These are phyloP conservation scores for Erigeron philadelphicus DNA, from an alignment of 140 eudicot genomes.

Conservation along the genomic window DNA sequence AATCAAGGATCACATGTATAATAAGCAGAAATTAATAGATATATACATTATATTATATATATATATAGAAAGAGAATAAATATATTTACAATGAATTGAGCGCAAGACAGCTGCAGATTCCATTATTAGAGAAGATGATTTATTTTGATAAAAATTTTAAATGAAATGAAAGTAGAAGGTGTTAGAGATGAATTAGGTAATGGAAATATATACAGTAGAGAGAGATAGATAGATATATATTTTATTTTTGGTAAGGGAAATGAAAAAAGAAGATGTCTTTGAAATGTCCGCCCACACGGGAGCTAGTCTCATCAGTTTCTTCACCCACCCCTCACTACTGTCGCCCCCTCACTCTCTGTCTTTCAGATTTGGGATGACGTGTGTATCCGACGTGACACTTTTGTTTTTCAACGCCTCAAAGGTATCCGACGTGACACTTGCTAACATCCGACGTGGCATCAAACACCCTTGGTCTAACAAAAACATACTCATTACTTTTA, in stretches of 20 bases:
- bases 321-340: constrained; percentile 39
- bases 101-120: constrained; percentile 78
- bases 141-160: not conserved
- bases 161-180: constrained; percentile 15
- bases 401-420: not conserved
- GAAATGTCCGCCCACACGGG: constrained; percentile 63
- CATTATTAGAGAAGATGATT: constrained; percentile 21
- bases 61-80: too few relatives aligned
- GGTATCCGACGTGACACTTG: too few relatives aligned
- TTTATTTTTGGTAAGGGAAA: not conserved
- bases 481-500: too few relatives aligned
- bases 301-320: constrained; percentile 46
- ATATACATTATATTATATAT: not conserved
- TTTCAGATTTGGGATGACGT: constrained; percentile 21
- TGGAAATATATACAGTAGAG: not conserved
- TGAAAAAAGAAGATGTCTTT: constrained; percentile 23
- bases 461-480: too few relatives aligned
- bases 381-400: constrained; percentile 23
- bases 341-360: not conserved
- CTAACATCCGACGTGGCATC: too few relatives aligned
- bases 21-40: not conserved
- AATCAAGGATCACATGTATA: constrained; percentile 11
- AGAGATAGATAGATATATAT: not conserved
- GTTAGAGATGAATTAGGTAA: constrained; percentile 15
- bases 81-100: constrained; percentile 50